Evolutionary conservation across 1,139 yeast genomes (phyloP).

Genomic region (Keqinozyma sinolaborantium): DNA sequence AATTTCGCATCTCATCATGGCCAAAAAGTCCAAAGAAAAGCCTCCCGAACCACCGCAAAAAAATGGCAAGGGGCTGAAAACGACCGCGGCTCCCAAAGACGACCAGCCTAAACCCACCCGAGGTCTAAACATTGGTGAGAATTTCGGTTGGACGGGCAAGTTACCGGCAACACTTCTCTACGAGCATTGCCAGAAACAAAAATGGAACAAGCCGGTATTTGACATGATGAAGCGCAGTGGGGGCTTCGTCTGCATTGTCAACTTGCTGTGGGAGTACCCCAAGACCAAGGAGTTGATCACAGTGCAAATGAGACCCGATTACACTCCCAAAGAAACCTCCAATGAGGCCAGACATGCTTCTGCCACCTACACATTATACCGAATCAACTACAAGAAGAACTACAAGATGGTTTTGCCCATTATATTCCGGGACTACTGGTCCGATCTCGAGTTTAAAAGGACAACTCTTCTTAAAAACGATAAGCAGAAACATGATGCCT

Average conservation of each 20-base stretch:
- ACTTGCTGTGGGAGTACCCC: conserved; percentile 71
- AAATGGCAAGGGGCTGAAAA: too few species aligned
- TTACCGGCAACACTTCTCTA: conserved; percentile 82
- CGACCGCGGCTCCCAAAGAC: too few species aligned
- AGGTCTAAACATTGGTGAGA: conserved; percentile 44
- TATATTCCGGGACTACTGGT: conserved; percentile 78
- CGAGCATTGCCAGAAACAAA: conserved; percentile 83
- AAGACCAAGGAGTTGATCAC: conserved; percentile 67
- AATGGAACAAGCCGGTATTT: conserved; percentile 84
- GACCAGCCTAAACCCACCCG: conserved; percentile 33
- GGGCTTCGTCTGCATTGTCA: conserved; percentile 61
- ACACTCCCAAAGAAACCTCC: conserved; percentile 70
- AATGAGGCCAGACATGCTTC: conserved; percentile 88
- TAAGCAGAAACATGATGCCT: conserved; percentile 42
- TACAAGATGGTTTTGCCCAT: conserved; percentile 85
- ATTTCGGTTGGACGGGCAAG: conserved; percentile 87
- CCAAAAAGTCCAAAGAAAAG: neutral
- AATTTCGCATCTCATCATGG: neutral
- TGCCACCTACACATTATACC: conserved; percentile 82
- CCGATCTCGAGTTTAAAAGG: conserved; percentile 59
- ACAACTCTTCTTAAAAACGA: conserved; percentile 40
- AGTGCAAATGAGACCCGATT: conserved; percentile 63
- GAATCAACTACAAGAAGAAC: conserved; percentile 78
- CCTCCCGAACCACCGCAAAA: neutral
- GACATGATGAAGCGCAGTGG: conserved; percentile 56